Evolutionary conservation across 331 rosid species (phyloP).

Genomic region (Cydonia oblonga): DNA sequence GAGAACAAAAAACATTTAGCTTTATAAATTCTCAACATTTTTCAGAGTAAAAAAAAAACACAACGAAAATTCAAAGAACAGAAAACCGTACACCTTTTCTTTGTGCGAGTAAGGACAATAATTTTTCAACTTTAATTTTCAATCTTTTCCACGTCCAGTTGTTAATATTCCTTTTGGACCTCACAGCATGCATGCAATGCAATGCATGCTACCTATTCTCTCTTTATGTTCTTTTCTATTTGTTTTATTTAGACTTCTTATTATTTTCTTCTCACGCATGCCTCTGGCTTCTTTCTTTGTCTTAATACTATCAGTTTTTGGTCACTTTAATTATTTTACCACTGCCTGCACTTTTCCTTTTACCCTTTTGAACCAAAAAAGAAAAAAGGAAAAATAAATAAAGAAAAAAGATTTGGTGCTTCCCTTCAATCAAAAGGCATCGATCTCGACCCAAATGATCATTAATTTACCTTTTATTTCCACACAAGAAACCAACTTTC

Average conservation of each 20-base stretch:
- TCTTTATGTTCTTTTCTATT: constrained; percentile 10
- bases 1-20: neutral
- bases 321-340: neutral
- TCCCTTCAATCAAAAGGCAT: constrained; percentile 1
- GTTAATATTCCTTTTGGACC: constrained; percentile 25
- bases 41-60: neutral
- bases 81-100: constrained; percentile 19
- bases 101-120: constrained; percentile 10
- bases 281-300: neutral
- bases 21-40: neutral
- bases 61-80: neutral
- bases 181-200: neutral
- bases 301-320: neutral
- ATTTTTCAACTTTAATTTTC: constrained; percentile 15
- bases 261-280: neutral
- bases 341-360: neutral
- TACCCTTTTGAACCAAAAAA: neutral
- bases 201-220: neutral
- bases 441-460: neutral
- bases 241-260: neutral
- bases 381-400: no score
- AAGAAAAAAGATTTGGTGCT: neutral
- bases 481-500: neutral
- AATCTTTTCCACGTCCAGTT: constrained; percentile 7
- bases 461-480: neutral